Percentiles rank a stretch among this genome's conserved stretches.
Evolutionary conservation across 108 stramenopile species (phyloP).

Genomic region (Cyclotella atomus): DNA sequence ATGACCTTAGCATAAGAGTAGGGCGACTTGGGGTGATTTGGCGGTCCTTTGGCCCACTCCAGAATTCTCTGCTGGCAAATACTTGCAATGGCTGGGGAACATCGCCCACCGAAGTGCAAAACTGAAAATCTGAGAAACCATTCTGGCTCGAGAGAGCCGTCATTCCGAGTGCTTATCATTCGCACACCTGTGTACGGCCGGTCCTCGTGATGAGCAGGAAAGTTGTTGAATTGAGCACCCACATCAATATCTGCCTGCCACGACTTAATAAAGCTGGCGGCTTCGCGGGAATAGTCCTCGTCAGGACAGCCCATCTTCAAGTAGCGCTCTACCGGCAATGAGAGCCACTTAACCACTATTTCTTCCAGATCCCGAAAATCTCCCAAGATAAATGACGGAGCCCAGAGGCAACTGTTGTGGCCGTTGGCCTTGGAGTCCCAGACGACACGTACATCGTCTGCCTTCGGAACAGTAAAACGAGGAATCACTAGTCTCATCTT

Average conservation of each 20-base stretch:
- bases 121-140: background rate
- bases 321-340: background rate
- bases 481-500: background rate
- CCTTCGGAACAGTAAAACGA: background rate
- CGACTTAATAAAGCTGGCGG: background rate
- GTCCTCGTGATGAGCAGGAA: background rate
- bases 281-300: background rate
- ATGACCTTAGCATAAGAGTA: conserved; percentile 11
- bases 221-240: conserved; percentile 10
- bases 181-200: background rate
- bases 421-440: background rate
- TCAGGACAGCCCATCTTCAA: conserved; percentile 4
- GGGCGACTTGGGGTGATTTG: background rate
- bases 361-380: conserved; percentile 11
- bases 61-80: background rate
- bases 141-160: background rate
- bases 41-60: background rate
- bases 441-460: background rate
- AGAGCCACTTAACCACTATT: conserved; percentile 19
- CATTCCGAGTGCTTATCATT: background rate
- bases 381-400: conserved; percentile 1
- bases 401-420: background rate
- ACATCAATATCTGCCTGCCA: conserved; percentile 23
- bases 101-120: conserved; percentile 2
- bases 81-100: conserved; percentile 1